Percentiles rank a stretch among this genome's conserved stretches.
phyloP scores from a whole-genome alignment of 2,329 filamentous ascomycete species.

The Colletotrichum liriopes region DNA sequence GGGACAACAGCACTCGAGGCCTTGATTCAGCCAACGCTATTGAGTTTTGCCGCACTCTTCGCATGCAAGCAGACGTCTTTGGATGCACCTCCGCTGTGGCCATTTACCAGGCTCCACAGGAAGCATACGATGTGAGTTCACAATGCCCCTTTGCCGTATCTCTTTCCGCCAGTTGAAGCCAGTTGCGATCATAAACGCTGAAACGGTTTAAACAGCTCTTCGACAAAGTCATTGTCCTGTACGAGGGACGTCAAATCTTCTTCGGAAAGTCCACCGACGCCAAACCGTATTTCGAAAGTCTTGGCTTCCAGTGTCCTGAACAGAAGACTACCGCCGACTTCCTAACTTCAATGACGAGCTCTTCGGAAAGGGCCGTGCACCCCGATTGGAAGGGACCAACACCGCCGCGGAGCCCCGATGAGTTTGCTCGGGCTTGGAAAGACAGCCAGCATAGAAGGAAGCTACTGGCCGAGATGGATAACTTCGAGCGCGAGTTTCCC shows the following conservation, averaged over 20 bases:
- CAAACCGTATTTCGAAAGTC: conserved; percentile 74
- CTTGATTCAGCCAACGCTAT: conserved; percentile 48
- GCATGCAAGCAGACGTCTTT: conserved; percentile 48
- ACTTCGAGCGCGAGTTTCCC: conserved; percentile 25
- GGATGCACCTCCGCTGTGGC: conserved; percentile 47
- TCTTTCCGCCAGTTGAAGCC: background rate
- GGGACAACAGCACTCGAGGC: conserved; percentile 67
- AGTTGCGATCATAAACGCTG: background rate
- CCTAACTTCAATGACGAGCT: conserved; percentile 71
- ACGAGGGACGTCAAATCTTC: conserved; percentile 78
- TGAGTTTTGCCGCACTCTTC: conserved; percentile 47
- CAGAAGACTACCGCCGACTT: conserved; percentile 81
- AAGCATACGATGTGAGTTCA: conserved; percentile 64
- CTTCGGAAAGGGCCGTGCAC: conserved; percentile 46
- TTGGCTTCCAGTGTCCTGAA: conserved; percentile 74
- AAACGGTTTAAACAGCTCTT: conserved; percentile 59
- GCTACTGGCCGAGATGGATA: conserved; percentile 25
- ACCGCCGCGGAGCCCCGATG: conserved; percentile 31
- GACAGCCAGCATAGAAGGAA: conserved; percentile 2
- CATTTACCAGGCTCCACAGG: conserved; percentile 75
- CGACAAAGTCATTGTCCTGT: conserved; percentile 77
- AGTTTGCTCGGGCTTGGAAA: conserved; percentile 35
- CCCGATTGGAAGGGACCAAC: conserved; percentile 16
- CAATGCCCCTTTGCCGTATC: background rate
- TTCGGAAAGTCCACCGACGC: conserved; percentile 75